These are phyloP conservation scores for Suillus lakei DNA, from an alignment of 768 basidiomycete genomes.

Conservation along the genomic window DNA sequence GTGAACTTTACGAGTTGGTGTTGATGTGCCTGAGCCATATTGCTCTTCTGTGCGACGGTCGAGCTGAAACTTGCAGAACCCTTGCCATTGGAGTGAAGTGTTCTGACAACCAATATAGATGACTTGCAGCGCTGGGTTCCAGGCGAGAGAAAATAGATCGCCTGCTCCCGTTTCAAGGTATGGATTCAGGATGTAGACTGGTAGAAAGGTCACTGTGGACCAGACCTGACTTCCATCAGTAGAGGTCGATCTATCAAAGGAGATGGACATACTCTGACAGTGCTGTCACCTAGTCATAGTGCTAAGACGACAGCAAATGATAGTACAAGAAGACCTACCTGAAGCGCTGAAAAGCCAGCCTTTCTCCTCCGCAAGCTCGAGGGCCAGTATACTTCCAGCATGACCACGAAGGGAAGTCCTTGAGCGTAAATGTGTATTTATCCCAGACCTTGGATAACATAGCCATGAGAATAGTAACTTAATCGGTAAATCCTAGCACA, in stretches of 20 bases:
- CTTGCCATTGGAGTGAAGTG: constrained; percentile 90
- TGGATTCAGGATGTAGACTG: constrained; percentile 76
- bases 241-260: constrained; percentile 8
- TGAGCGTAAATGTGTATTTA: constrained; percentile 68
- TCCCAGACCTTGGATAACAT: constrained; percentile 76
- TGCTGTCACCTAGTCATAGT: constrained; percentile 73
- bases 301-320: constrained; percentile 4
- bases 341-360: constrained; percentile 92
- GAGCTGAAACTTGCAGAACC: constrained; percentile 45
- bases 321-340: constrained; percentile 47
- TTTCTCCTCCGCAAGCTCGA: constrained; percentile 76
- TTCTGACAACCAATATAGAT: constrained; percentile 92
- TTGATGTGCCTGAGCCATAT: constrained; percentile 36
- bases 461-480: not conserved
- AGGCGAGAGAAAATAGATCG: constrained; percentile 85
- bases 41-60: constrained; percentile 12
- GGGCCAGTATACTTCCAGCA: constrained; percentile 79
- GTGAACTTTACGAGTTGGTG: constrained; percentile 61
- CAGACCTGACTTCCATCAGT: constrained; percentile 61
- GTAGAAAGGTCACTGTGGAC: constrained; percentile 70
- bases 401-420: constrained; percentile 76
- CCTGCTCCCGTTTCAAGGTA: constrained; percentile 82
- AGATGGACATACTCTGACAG: constrained; percentile 66
- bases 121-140: constrained; percentile 69
- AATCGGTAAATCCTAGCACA: constrained; percentile 50